Conservation (phyloP, 164 flowering plant genomes). For the Chimonanthus praecox region DNA sequence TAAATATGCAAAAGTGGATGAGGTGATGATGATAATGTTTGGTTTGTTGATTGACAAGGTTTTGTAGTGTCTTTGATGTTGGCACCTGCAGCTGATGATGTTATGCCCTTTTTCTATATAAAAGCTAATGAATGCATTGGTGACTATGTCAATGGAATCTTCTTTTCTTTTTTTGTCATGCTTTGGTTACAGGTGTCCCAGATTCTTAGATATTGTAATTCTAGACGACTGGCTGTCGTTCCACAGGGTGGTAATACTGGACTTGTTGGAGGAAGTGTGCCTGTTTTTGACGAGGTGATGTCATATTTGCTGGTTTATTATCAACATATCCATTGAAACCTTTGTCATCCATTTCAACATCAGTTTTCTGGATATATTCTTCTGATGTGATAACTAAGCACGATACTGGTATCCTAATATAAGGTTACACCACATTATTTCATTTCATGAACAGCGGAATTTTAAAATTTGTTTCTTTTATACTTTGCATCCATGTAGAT, state of each 20-base stretch:
- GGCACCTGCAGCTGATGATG: background rate
- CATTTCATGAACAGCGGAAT: background rate
- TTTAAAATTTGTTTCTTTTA: too few relatives aligned
- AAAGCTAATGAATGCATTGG: background rate
- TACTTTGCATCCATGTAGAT: too few relatives aligned
- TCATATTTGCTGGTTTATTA: background rate
- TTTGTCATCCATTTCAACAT: background rate
- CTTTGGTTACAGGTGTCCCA: constrained; percentile 59
- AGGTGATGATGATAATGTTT: background rate
- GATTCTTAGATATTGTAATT: constrained; percentile 76
- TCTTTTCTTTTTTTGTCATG: background rate
- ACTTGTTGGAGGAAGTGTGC: constrained; percentile 98
- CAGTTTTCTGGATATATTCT: background rate
- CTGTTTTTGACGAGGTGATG: constrained; percentile 94
- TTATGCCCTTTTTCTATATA: background rate
- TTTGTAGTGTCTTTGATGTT: background rate
- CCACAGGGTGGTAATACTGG: constrained; percentile 99
- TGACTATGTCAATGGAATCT: background rate
- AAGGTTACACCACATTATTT: background rate
- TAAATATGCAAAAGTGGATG: too few relatives aligned
- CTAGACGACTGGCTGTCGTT: constrained; percentile 85
- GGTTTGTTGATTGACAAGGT: background rate
- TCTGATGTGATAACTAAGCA: background rate
- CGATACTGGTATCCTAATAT: background rate
- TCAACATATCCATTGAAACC: background rate